These are phyloP conservation scores for Trifolium subterraneum DNA, from an alignment of 306 rosid genomes.

Conservation along the genomic window DNA sequence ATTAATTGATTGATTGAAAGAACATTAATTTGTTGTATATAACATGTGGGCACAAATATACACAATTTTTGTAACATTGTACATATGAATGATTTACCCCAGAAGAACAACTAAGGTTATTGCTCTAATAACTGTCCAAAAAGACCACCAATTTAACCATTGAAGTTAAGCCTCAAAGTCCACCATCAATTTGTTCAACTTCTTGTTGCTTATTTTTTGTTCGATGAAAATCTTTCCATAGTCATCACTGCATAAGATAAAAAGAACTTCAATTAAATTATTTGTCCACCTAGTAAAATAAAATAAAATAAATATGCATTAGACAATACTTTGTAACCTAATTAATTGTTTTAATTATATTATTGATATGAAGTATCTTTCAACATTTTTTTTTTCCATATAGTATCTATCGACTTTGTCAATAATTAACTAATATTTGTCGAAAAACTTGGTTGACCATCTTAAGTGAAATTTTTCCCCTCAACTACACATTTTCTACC, in stretches of 20 bases:
- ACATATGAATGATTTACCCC: constrained; percentile 30
- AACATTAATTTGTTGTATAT: constrained; percentile 23
- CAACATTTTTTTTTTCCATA: too few relatives aligned
- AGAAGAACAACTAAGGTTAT: constrained; percentile 19
- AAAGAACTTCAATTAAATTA: not conserved
- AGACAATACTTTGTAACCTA: too few relatives aligned
- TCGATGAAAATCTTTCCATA: constrained; percentile 53
- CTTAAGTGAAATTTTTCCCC: too few relatives aligned
- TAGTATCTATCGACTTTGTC: too few relatives aligned
- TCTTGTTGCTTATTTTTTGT: constrained; percentile 84
- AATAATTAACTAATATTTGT: too few relatives aligned
- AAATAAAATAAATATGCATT: too few relatives aligned
- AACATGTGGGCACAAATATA: constrained; percentile 35
- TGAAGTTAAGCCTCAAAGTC: constrained; percentile 49
- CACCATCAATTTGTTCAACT: constrained; percentile 81
- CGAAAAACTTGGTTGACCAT: too few relatives aligned
- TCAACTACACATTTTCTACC: too few relatives aligned
- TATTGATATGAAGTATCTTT: too few relatives aligned
- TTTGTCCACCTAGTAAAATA: not conserved
- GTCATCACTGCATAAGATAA: constrained; percentile 52
- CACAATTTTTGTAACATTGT: constrained; percentile 24
- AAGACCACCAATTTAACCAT: not conserved
- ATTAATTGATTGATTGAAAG: constrained; percentile 20
- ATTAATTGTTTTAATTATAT: too few relatives aligned
- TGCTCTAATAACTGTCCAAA: constrained; percentile 29